Evolutionary conservation across 768 basidiomycete genomes (phyloP).

Genomic region (Amanita exitialis): DNA sequence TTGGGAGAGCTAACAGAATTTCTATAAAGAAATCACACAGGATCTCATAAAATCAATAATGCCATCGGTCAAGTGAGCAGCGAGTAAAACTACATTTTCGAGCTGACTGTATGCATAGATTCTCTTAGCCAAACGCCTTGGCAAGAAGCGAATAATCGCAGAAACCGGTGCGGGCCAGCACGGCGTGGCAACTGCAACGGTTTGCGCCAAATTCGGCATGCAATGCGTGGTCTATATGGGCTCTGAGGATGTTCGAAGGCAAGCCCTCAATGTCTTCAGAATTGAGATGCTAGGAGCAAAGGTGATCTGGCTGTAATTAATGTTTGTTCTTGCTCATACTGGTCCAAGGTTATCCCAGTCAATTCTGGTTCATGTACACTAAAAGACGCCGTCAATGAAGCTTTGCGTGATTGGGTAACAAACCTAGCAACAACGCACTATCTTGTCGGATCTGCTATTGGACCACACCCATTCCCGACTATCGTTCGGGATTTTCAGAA

Average conservation of each 20-base stretch:
- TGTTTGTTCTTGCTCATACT: not conserved
- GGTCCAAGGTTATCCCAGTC: slow-evolving; percentile 76
- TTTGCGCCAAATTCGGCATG: slow-evolving; percentile 92
- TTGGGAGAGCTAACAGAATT: slow-evolving; percentile 5
- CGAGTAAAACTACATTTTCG: not conserved
- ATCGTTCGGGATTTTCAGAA: slow-evolving; percentile 98
- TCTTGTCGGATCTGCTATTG: slow-evolving; percentile 94
- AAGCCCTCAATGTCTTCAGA: slow-evolving; percentile 95
- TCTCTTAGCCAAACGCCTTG: slow-evolving; percentile 84
- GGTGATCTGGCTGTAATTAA: slow-evolving; percentile 25
- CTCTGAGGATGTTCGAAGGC: slow-evolving; percentile 90
- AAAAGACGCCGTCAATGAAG: slow-evolving; percentile 98
- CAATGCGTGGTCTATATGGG: slow-evolving; percentile 98
- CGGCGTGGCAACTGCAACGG: slow-evolving; percentile 97
- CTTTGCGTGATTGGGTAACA: slow-evolving; percentile 97
- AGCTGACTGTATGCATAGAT: slow-evolving; percentile 39
- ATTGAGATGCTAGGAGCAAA: slow-evolving; percentile 96
- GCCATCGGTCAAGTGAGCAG: slow-evolving; percentile 78
- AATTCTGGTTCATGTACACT: slow-evolving; percentile 89
- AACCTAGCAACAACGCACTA: slow-evolving; percentile 93
- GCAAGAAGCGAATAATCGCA: slow-evolving; percentile 95
- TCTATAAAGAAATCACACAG: slow-evolving; percentile 80
- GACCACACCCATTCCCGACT: slow-evolving; percentile 98
- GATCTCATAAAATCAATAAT: slow-evolving; percentile 99
- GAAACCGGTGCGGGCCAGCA: slow-evolving; percentile 99